Base-by-base conservation (phyloP, 306 rosid species). In the Rubus idaeus region DNA sequence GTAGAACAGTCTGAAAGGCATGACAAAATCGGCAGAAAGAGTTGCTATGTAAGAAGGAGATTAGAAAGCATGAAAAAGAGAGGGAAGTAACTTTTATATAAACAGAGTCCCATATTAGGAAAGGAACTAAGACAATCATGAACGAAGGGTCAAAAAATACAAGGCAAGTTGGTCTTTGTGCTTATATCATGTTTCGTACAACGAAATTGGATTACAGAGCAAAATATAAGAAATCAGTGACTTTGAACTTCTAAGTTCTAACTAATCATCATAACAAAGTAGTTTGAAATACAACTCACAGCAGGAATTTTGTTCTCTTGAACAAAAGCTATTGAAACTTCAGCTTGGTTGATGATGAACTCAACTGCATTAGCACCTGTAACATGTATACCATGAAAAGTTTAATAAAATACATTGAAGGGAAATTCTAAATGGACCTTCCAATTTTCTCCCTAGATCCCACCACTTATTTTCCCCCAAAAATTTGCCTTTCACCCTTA, bases 291-390 rank as follows among this genome's bases (percentile, higher is more conserved):
- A 65, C 57, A 72, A 90, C 97, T 80, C 83, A 94, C 96, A 41
- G 96, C 85, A 71, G 98, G 83, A 71, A 94, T 83, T 80, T 91
- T 94, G 90, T 50, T 91, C 73, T 87, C 92, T 78, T 94, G 94
- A 67, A 87, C 92, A 80, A 94, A 95, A 70, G 96, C 97, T 75
- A 95, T 82, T 4, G 98, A 90, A 76, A 95, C 87, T 88, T 95
- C 97, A 77, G 91, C 97, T 69, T 90, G 97, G 75, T 89, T 88
- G 82, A 90, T 88, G 86, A 95, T 89, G 81, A 90, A 95, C 87
- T 92, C 97, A 66, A 95, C 96, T 1, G 97, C 97, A 89, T 90
- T 89, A 69, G 97, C 86, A 84, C 98, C 97, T 95, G 96, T 75
- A 62, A 75, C 51, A 66, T 58, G 35, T 30, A 82, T 83, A 58